Conservation (phyloP, 2,329 filamentous ascomycete genomes). For the Fusarium sp. region DNA sequence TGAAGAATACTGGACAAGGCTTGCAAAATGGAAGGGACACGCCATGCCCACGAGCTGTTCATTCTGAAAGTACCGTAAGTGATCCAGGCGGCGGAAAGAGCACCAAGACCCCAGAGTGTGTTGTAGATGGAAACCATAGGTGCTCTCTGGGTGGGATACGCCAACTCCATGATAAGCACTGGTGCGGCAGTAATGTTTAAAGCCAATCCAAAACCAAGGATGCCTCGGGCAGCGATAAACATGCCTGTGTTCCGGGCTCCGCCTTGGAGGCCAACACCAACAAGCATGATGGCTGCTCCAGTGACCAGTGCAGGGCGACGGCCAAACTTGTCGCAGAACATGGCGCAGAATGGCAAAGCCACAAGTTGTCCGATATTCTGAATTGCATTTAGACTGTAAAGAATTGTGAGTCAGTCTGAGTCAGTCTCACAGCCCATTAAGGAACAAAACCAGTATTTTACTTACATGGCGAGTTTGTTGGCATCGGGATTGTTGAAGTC, state of each 20-base stretch:
- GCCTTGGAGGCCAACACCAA: conserved; percentile 22
- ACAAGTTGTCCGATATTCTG: conserved; percentile 24
- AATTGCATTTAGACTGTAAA: conserved; percentile 8
- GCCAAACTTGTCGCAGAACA: conserved; percentile 20
- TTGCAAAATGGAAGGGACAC: conserved; percentile 19
- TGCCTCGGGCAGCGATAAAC: conserved; percentile 21
- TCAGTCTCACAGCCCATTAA: accelerated
- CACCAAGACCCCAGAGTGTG: conserved; percentile 21
- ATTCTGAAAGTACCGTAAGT: conserved; percentile 24
- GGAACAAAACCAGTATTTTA: neutral
- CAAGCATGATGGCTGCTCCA: conserved; percentile 17
- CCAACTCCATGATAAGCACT: conserved; percentile 22
- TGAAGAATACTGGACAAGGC: conserved; percentile 9
- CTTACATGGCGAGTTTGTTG: conserved; percentile 21
- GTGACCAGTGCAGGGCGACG: conserved; percentile 7
- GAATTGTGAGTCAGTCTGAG: neutral
- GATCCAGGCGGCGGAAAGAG: conserved; percentile 18
- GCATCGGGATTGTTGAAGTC: conserved; percentile 20
- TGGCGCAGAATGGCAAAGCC: conserved; percentile 21
- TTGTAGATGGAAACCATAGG: conserved; percentile 30
- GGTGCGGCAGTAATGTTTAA: conserved; percentile 21
- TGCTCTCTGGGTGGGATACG: conserved; percentile 17
- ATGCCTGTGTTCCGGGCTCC: conserved; percentile 20
- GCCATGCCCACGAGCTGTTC: conserved; percentile 18
- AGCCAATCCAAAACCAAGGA: conserved; percentile 16